Percentiles rank a stretch among this genome's conserved stretches.
phyloP scores from a whole-genome alignment of 306 rosid genomes.

The Pterocarpus macrocarpus region DNA sequence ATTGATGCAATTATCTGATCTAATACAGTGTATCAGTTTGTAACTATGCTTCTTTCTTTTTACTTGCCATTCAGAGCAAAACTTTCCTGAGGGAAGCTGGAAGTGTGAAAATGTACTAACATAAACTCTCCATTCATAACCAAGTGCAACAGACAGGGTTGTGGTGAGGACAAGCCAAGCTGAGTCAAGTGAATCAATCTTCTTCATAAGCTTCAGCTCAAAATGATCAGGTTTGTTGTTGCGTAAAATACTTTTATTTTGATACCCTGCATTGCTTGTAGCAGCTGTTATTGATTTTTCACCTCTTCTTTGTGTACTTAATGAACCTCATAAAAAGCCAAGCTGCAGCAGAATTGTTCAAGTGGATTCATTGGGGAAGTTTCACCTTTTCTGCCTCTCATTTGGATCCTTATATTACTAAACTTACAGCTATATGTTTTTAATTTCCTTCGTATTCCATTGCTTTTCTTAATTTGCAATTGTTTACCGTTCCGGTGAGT shows the following conservation, averaged over 20 bases:
- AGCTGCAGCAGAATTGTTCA: slow-evolving; percentile 25
- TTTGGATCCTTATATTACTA: slow-evolving; percentile 39
- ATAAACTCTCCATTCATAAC: slow-evolving; percentile 95
- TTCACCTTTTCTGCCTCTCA: slow-evolving; percentile 36
- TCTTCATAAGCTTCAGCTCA: slow-evolving; percentile 78
- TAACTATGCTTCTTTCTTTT: slow-evolving; percentile 28
- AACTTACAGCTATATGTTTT: slow-evolving; percentile 10
- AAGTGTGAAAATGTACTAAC: slow-evolving; percentile 95
- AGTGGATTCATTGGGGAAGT: slow-evolving; percentile 16
- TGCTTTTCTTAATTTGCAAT: slow-evolving; percentile 79
- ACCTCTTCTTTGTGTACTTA: slow-evolving; percentile 40
- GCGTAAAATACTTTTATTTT: slow-evolving; percentile 49
- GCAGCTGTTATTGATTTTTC: slow-evolving; percentile 50
- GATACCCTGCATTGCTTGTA: slow-evolving; percentile 39
- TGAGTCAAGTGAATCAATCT: slow-evolving; percentile 66
- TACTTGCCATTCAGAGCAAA: slow-evolving; percentile 76
- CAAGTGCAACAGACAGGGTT: slow-evolving; percentile 98
- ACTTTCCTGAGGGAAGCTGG: slow-evolving; percentile 99
- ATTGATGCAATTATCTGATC: slow-evolving; percentile 16
- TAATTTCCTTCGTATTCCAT: slow-evolving; percentile 45
- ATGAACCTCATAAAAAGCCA: slow-evolving; percentile 47
- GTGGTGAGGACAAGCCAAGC: slow-evolving; percentile 94
- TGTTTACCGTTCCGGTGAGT: slow-evolving; percentile 99
- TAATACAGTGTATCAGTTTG: slow-evolving; percentile 20
- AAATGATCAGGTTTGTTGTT: slow-evolving; percentile 87